These are phyloP conservation scores for Teratosphaeria zuluensis DNA, from an alignment of 2,329 filamentous ascomycete genomes.

Conservation along the genomic window DNA sequence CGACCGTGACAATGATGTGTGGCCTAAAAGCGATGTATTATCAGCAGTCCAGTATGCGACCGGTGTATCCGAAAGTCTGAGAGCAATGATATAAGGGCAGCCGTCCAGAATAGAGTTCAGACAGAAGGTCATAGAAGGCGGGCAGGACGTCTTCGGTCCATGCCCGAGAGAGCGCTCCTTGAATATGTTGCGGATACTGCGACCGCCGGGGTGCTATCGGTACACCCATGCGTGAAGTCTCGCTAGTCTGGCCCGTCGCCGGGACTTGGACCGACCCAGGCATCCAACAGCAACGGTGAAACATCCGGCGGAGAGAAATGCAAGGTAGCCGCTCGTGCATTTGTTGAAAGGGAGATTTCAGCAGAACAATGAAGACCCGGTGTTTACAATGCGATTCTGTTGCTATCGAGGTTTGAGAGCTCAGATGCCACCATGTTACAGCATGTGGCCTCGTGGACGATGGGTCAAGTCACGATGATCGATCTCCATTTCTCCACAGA, in stretches of 20 bases:
- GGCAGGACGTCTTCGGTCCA: background rate
- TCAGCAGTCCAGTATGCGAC: background rate
- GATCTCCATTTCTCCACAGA: background rate
- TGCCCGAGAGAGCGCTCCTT: background rate
- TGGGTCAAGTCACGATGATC: background rate
- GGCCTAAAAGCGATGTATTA: background rate
- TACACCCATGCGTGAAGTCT: background rate
- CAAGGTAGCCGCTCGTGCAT: background rate
- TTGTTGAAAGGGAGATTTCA: background rate
- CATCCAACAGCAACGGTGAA: background rate
- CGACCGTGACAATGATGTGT: background rate
- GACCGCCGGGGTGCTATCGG: background rate
- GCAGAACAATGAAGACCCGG: background rate
- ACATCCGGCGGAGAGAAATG: background rate
- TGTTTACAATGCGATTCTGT: background rate
- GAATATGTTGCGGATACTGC: background rate
- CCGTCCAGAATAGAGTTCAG: background rate
- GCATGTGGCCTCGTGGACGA: background rate
- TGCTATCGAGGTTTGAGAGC: background rate
- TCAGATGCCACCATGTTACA: background rate
- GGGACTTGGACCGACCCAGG: background rate
- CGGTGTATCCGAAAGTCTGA: background rate
- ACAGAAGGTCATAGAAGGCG: background rate
- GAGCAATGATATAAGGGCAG: background rate
- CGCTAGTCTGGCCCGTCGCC: background rate